Evolutionary conservation across 1,139 yeast species (phyloP), one percentile per base, ranked within the genome.

Genomic region (Saccharomyces hybrid): DNA sequence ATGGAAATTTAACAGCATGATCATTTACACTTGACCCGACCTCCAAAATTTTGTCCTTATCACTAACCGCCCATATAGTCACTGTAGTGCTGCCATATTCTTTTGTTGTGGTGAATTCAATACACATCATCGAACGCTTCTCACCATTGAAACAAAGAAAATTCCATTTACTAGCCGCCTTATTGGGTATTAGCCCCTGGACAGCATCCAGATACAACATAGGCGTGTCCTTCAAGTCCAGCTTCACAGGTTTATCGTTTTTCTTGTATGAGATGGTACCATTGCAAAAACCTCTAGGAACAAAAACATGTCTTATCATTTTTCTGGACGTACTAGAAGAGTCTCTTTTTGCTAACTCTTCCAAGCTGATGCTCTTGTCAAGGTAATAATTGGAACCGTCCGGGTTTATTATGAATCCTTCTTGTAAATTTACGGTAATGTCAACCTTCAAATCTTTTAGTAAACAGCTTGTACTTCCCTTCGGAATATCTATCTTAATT

Each of bases 181-280:
- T 96, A 72, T 88, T 95, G 14, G 96, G 97, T 71, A 88, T 84
- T 90, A 89, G 84, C 57, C 96, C 96, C 73, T 89, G 97, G 60
- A 88, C 76, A 3, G 96, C 96, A 87, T 86, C 86, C 49, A 88
- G 90, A 67, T 83, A 87, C 86, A 87, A 81, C 55, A 85, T 79
- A 50, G 70, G 76, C 41, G 85, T 84, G 9, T 59, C 55, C 28
- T 75, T 73, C 55, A 82, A 70, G 8, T 26, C 41, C 13, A 51
- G 29, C 27, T 54, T 55, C 50, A 66, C 48, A 5, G 46, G 42
- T 38, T 60, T 53, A 16, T 65, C 68, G 44, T 61, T 61, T 52
- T 70, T 70, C 8, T 66, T 61, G 54, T 74, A 66, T 38, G 65
- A 61, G 47, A 88, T 71, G 44, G 78, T 73, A 55, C 96, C 97